These are phyloP conservation scores for Naganishia antarctica DNA, from an alignment of 768 basidiomycete species.

Conservation along the genomic window DNA sequence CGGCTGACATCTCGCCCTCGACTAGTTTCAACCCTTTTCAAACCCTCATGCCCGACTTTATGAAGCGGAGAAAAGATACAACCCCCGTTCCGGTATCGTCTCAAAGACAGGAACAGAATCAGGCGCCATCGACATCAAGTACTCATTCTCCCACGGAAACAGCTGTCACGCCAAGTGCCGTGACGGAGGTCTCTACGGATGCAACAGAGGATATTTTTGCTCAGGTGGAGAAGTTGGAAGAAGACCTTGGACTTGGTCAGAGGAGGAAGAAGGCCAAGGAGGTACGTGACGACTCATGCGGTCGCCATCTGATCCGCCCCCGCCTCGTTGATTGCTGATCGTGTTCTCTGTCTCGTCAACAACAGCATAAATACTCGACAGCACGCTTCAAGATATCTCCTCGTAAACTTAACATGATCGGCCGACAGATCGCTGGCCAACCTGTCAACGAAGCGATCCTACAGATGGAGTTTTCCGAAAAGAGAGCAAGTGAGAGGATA, in stretches of 20 bases:
- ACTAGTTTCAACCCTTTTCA: conserved; percentile 60
- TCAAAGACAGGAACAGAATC: neutral
- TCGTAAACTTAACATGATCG: conserved; percentile 84
- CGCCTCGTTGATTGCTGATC: neutral
- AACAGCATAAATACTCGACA: conserved; percentile 86
- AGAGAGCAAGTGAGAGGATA: conserved; percentile 76
- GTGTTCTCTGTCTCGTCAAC: neutral
- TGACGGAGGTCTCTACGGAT: conserved; percentile 6
- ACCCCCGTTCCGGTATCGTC: neutral
- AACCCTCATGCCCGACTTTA: conserved; percentile 61
- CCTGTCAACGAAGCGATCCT: conserved; percentile 92
- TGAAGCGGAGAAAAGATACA: conserved; percentile 50
- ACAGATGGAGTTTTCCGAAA: conserved; percentile 94
- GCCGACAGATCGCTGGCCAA: conserved; percentile 75
- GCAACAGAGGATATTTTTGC: conserved; percentile 20
- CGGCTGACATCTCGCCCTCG: neutral
- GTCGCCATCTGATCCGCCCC: neutral
- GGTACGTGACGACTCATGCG: neutral
- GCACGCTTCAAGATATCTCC: conserved; percentile 83
- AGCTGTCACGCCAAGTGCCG: neutral
- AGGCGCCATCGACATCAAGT: neutral
- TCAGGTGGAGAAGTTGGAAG: conserved; percentile 23
- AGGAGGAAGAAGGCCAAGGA: conserved; percentile 20
- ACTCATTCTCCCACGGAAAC: neutral
- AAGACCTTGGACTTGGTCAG: conserved; percentile 13